These are phyloP conservation scores for Sporobolomyces roseus DNA, from an alignment of 768 basidiomycete genomes.

Conservation along the genomic window DNA sequence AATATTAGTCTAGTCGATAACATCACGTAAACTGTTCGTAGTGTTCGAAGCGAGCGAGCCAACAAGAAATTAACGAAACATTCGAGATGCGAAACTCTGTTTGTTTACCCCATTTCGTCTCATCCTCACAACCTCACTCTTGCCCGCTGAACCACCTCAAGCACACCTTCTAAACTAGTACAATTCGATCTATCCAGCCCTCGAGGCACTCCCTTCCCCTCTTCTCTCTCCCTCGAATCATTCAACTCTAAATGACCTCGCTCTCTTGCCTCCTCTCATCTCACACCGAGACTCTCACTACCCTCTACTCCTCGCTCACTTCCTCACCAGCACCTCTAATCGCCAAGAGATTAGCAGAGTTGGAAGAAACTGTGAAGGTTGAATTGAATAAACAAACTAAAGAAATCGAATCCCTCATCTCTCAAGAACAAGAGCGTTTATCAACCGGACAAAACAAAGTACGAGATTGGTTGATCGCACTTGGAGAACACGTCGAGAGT, in stretches of 20 bases:
- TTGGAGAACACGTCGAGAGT: constrained; percentile 54
- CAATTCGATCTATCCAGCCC: too few species aligned
- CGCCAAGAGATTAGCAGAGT: neutral
- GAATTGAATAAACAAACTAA: constrained; percentile 17
- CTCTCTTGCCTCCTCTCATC: neutral
- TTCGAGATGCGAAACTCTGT: too few species aligned
- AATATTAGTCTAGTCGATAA: too few species aligned
- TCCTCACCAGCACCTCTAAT: constrained; percentile 4
- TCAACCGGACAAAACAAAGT: constrained; percentile 74
- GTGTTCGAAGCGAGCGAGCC: too few species aligned
- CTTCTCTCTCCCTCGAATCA: constrained; percentile 8
- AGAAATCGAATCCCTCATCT: constrained; percentile 1
- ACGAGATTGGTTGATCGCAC: constrained; percentile 62
- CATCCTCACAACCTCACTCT: too few species aligned
- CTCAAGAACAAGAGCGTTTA: constrained; percentile 55
- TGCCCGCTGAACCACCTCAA: too few species aligned
- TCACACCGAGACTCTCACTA: constrained; percentile 14
- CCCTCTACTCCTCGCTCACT: constrained; percentile 43
- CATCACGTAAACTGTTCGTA: too few species aligned
- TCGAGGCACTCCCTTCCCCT: too few species aligned
- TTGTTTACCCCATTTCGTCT: too few species aligned
- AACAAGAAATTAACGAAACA: too few species aligned
- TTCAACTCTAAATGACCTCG: constrained; percentile 1
- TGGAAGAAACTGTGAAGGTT: neutral
- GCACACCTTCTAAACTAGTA: too few species aligned